Base-by-base conservation (phyloP, 2,329 filamentous ascomycete genomes). In the Penicillium sp. region DNA sequence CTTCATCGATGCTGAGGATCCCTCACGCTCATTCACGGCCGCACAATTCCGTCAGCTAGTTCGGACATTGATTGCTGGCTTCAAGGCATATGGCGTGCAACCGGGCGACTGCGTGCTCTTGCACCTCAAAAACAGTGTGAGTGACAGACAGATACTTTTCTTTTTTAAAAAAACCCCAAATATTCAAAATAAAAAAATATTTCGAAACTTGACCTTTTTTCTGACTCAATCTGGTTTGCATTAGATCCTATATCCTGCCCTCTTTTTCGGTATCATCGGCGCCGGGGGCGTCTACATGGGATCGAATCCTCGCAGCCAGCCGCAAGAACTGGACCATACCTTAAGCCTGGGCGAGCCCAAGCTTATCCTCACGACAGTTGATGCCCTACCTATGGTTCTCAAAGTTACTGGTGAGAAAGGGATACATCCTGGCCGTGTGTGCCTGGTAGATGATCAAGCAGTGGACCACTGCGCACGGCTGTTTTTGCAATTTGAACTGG, bases 241-340 rank as follows among this genome's bases (percentile, higher is more conserved):
- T 62, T 62, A 75, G 72, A 71, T 74, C 54, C 55, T 74, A 54
- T 75, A 74, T 58, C 71, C 71, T 43, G 70, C 72, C 16, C 62
- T 75, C 10, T 74, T 74, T 52, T 73, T 69, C 54, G 59, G 64
- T 31, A 68, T 74, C 50, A 75, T 81, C 57, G 79, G 77, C 21
- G 75, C 77, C 31, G 77, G 77, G 14, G 79, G 77, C 47, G 69
- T 79, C 36, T 81, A 79, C 64, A 79, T 80, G 58, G 80, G 79
- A n/a, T 75, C 77, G 14, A 83, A 83, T 59, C 74, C 78, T 3
- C 71, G 73, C 13, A 81, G 77, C 58, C 79, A 77, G 29, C 65
- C 70, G 7, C 60, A 74, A 23, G 80, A 83, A 65, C 66, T 83
- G 13, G 70, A 74, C 14, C 79, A 82, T 58, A 73, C 81, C 54